Evolutionary conservation across 352 stramenopile species (phyloP).

Genomic region (Globisporangium iwayamae): DNA sequence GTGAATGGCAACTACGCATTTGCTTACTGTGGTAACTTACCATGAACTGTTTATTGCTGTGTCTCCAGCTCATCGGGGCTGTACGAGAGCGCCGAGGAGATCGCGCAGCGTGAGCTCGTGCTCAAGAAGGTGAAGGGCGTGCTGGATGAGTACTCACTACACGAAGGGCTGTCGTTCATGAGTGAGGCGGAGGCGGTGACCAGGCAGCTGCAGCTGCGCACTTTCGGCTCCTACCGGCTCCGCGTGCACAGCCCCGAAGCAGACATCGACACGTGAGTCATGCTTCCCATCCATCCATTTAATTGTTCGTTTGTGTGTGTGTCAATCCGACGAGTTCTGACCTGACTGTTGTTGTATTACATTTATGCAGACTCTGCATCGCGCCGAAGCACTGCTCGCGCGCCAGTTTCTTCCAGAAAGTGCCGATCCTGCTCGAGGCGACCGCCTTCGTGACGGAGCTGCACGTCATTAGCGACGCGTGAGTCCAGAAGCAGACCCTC

Average conservation of each 20-base stretch:
- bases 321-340: background rate
- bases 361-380: slow-evolving; percentile 61
- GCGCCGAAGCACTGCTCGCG: slow-evolving; percentile 78
- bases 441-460: slow-evolving; percentile 65
- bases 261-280: slow-evolving; percentile 78
- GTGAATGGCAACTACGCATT: background rate
- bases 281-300: background rate
- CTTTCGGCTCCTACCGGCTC: slow-evolving; percentile 91
- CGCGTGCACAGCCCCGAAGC: slow-evolving; percentile 82
- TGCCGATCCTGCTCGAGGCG: slow-evolving; percentile 73
- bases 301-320: background rate
- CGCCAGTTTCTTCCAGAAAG: slow-evolving; percentile 86
- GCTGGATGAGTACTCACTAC: slow-evolving; percentile 74
- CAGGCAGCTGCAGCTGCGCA: slow-evolving; percentile 67
- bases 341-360: background rate
- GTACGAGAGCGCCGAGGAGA: slow-evolving; percentile 72
- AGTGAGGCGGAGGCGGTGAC: slow-evolving; percentile 37
- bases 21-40: no score
- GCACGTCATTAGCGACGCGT: slow-evolving; percentile 88
- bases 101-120: slow-evolving; percentile 57
- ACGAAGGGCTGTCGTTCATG: slow-evolving; percentile 50
- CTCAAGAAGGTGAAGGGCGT: slow-evolving; percentile 60
- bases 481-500: slow-evolving; percentile 13
- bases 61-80: slow-evolving; percentile 45
- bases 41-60: background rate